Base-by-base conservation (phyloP, 2,329 filamentous ascomycete species). In the Colletotrichum karsti region DNA sequence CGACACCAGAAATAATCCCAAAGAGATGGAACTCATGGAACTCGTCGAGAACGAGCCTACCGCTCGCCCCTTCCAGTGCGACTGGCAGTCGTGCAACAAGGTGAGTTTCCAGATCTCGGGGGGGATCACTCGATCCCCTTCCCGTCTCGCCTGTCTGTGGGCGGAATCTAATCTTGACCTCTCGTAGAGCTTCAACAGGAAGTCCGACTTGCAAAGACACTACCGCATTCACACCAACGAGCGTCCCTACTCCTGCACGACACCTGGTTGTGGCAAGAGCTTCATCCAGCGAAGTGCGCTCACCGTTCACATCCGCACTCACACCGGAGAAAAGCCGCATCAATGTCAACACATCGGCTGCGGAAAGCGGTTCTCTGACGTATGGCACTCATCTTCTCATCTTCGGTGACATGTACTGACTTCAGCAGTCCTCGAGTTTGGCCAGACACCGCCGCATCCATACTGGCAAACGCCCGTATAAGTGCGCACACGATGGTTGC, bases 141-240 rank as follows among this genome's bases (percentile, higher is more conserved):
- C n/a, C n/a, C 26, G 44, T 41, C 18, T 28, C 35, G 10, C 28
- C 18, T 20, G 28, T 63, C 24, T 35, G 41, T 59, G 35, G 42
- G n/a, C 46, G 42, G 63, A 24, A n/a, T 53, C 68, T 70, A 51
- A 74, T 61, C 58, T 55, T 46, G 24, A 58, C 30, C 63, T 73
- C 20, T 71, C 35, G n/a, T 72, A 92, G 90, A 90, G 88, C 79
- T 92, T 92, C 82, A 92, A 92, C 78, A 85, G 90, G 74, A 92
- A 92, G 78, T 92, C 90, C 18, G 90, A 92, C 73, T 81, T 92
- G 68, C 89, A 91, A 74, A 85, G 90, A 75, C 90, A 92, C 74
- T 91, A 91, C 74, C 86, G 90, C 70, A 92, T 92, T 74, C 90
- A 92, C 78, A 92, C 90, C 60, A 92, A 92, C 74, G 90, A 92